Evolutionary conservation across 176 grass and related monocot species (phyloP).

Genomic region (Paspalum notatum): DNA sequence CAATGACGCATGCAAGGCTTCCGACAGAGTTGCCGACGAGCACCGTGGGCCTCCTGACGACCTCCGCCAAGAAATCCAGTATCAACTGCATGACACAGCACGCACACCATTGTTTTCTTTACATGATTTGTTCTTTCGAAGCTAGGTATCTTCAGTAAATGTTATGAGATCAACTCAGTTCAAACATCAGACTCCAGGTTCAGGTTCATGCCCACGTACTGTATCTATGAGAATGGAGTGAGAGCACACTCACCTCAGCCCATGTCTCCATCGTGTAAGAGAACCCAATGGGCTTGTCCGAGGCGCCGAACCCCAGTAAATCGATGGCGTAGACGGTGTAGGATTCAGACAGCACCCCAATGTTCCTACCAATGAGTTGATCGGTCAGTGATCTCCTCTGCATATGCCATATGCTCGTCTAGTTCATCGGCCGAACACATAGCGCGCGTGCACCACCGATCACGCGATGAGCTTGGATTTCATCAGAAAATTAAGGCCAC

Average conservation of each 20-base stretch:
- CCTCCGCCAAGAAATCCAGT: slow-evolving; percentile 90
- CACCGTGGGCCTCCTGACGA: slow-evolving; percentile 78
- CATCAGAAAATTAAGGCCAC: background rate
- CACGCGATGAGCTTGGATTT: background rate
- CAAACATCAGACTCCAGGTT: background rate
- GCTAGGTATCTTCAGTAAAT: background rate
- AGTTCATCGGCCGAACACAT: slow-evolving; percentile 33
- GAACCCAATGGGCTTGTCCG: slow-evolving; percentile 81
- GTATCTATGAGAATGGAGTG: background rate
- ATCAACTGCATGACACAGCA: slow-evolving; percentile 64
- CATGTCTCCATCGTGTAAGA: slow-evolving; percentile 94
- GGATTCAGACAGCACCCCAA: slow-evolving; percentile 71
- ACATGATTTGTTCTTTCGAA: background rate
- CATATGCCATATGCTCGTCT: background rate
- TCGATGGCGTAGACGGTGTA: slow-evolving; percentile 88
- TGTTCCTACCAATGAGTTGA: slow-evolving; percentile 42
- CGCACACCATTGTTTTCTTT: background rate
- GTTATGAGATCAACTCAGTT: background rate
- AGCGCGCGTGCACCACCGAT: background rate
- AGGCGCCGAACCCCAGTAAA: slow-evolving; percentile 88
- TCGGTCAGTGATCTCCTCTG: background rate
- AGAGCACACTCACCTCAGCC: slow-evolving; percentile 59
- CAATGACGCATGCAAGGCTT: slow-evolving; percentile 92
- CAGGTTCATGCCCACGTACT: background rate
- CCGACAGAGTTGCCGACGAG: slow-evolving; percentile 93